A percentile compares a stretch with the other conserved stretches of the same genome.
phyloP scores from a whole-genome alignment of 2,329 filamentous ascomycete species.

The Xylariomycetidae sp. region DNA sequence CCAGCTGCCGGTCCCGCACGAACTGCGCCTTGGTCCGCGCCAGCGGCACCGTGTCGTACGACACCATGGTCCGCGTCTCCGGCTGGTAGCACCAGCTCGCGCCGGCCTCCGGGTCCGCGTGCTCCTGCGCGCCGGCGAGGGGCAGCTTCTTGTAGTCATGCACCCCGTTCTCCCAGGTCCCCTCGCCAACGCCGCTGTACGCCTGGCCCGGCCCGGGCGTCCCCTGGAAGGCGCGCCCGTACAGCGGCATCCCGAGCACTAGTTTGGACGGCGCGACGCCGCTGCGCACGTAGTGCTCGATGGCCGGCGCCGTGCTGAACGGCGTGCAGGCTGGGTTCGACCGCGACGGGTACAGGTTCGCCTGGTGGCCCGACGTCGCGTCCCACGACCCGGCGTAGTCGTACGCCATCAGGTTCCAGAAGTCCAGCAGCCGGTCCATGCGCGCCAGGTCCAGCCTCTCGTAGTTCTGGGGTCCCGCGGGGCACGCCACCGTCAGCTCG shows the following conservation, averaged over 20 bases:
- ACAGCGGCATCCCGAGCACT: constrained; percentile 87
- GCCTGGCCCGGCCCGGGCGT: constrained; percentile 69
- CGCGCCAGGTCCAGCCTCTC: constrained; percentile 55
- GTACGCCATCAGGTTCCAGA: constrained; percentile 85
- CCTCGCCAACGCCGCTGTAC: constrained; percentile 70
- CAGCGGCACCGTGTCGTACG: constrained; percentile 70
- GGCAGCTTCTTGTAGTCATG: constrained; percentile 89
- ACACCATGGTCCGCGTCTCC: constrained; percentile 61
- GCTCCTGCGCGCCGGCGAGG: constrained; percentile 58
- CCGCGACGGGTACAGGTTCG: constrained; percentile 65
- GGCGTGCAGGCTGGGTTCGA: constrained; percentile 63
- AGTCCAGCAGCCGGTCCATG: constrained; percentile 65
- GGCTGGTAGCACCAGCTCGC: constrained; percentile 77
- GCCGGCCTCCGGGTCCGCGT: constrained; percentile 56
- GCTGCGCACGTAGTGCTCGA: constrained; percentile 63
- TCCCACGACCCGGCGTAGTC: constrained; percentile 87
- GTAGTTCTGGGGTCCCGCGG: constrained; percentile 59
- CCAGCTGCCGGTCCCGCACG: constrained; percentile 62
- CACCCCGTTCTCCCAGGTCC: constrained; percentile 79
- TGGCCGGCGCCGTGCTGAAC: constrained; percentile 68
- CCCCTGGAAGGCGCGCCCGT: constrained; percentile 77
- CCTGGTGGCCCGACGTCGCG: constrained; percentile 64
- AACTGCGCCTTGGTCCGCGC: constrained; percentile 67
- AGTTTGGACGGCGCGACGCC: constrained; percentile 67
- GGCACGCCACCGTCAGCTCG: constrained; percentile 60